phyloP scores from a whole-genome alignment of 768 basidiomycete genomes.

The Collybiopsis luxurians region DNA sequence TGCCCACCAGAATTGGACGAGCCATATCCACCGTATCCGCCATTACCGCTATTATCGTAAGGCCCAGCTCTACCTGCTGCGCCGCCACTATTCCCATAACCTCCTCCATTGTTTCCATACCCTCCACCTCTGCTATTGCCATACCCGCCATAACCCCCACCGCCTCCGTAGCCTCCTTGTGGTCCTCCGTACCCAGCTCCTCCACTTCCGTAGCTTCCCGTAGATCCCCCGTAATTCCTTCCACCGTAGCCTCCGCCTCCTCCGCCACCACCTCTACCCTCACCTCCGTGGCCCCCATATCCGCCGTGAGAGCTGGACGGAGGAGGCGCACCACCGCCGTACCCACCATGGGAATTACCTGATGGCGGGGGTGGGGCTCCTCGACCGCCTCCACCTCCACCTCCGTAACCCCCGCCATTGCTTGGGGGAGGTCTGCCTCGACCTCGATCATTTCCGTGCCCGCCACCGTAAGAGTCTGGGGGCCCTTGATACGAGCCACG shows the following conservation, averaged over 20 bases:
- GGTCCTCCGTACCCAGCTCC: constrained; percentile 11
- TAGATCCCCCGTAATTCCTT: constrained; percentile 7
- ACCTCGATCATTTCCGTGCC: constrained; percentile 9
- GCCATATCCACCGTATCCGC: constrained; percentile 38
- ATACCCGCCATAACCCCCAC: constrained; percentile 18
- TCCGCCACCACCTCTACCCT: constrained; percentile 21
- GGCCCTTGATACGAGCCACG: constrained; percentile 29
- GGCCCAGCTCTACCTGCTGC: constrained; percentile 33
- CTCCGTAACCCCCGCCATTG: constrained; percentile 17
- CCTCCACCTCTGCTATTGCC: constrained; percentile 26
- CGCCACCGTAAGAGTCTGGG: constrained; percentile 8
- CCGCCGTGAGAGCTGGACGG: constrained; percentile 4
- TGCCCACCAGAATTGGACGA: constrained; percentile 26
- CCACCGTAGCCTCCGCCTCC: constrained; percentile 22
- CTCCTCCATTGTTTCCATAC: constrained; percentile 26
- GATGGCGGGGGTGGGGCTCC: constrained; percentile 25
- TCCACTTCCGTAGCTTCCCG: background rate
- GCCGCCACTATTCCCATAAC: constrained; percentile 35
- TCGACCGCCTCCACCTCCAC: constrained; percentile 14
- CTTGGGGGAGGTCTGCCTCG: constrained; percentile 20
- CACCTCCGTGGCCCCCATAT: constrained; percentile 28
- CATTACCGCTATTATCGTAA: constrained; percentile 17
- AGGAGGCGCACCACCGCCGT: constrained; percentile 23
- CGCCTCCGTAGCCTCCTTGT: constrained; percentile 15
- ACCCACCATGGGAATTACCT: constrained; percentile 25